Evolutionary conservation across 441 rosid species (phyloP), one percentile per base, ranked within the genome.

Genomic region (Eruca vesicaria): DNA sequence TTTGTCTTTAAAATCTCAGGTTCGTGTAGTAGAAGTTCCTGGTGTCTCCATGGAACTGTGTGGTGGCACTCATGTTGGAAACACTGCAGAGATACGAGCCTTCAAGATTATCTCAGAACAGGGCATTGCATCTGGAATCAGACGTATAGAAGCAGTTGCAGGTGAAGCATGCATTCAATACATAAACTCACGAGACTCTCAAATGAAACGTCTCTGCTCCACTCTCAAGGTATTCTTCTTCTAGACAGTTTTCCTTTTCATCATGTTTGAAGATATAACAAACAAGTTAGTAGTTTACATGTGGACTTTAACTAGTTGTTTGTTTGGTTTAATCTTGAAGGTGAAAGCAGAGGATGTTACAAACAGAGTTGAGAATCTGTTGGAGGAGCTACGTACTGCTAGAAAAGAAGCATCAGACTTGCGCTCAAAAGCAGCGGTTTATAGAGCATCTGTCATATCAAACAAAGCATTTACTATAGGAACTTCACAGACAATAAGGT

Each of bases 11-110:
- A 52, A n/a, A 62, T 63, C 0, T 18, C 79, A 94, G 99, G 99
- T 94, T 45, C 93, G 99, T 60, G 97, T 94, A 19, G 93, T 94
- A 26, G 96, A 94, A 82, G 97, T 94, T 80, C 97, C 97, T 15
- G 99, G 97, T 75, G 93, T 94, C 65, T 94, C 99, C 33, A 87
- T 94, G 97, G 99, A 94, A 83, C 97, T 94, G 73, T 92, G 99
- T 78, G 97, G 97, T 79, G 99, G 99, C 76, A 94, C 99, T 61
- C 99, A 90, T 82, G 99, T 92, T 65, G 78, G 80, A 75, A 92
- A 86, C 82, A 94, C 99, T 75, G 81, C 90, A 55, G 99, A 94
- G 75, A 94, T 94, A 75, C 86, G 94, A 35, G 97, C 92, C 76
- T 90, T 92, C 87, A 94, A 92, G 78, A 86, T 92, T 32, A 89